These are phyloP conservation scores for Candida verbasci DNA, from an alignment of 805 yeast genomes.

Conservation along the genomic window DNA sequence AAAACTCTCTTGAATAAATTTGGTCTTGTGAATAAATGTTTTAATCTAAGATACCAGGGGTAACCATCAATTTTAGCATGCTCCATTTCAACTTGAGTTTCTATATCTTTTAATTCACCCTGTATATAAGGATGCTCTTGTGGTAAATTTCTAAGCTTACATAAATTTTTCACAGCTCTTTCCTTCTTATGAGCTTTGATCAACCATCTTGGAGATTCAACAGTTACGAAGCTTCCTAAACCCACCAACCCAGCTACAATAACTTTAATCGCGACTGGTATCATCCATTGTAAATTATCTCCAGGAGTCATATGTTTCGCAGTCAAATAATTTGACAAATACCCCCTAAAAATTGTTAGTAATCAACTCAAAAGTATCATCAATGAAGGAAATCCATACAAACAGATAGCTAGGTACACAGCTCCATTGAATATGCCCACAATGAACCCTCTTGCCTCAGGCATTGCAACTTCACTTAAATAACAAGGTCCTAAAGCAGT, in stretches of 20 bases:
- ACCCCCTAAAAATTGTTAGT: no score
- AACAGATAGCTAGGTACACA: constrained; percentile 47
- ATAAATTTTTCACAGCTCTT: constrained; percentile 30
- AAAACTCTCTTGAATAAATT: constrained; percentile 43
- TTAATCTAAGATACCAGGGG: constrained; percentile 7
- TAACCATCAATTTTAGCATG: constrained; percentile 8
- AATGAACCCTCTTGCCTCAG: constrained; percentile 47
- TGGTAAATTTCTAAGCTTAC: constrained; percentile 40
- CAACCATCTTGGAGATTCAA: constrained; percentile 49
- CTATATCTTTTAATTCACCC: constrained; percentile 46
- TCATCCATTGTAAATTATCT: constrained; percentile 39
- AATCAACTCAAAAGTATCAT: no score
- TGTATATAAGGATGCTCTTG: constrained; percentile 44
- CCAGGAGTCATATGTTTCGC: constrained; percentile 38
- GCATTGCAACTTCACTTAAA: constrained; percentile 50
- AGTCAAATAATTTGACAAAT: constrained; percentile 44
- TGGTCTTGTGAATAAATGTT: constrained; percentile 25
- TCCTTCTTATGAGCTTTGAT: constrained; percentile 36
- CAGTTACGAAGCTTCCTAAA: constrained; percentile 34
- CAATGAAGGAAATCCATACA: no score
- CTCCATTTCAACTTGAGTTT: constrained; percentile 27
- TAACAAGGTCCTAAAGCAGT: constrained; percentile 55
- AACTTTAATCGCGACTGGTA: constrained; percentile 43
- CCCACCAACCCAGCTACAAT: constrained; percentile 41
- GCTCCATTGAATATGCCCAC: constrained; percentile 53